phyloP scores from a whole-genome alignment of 441 rosid species.

The Pelargonium australe region DNA sequence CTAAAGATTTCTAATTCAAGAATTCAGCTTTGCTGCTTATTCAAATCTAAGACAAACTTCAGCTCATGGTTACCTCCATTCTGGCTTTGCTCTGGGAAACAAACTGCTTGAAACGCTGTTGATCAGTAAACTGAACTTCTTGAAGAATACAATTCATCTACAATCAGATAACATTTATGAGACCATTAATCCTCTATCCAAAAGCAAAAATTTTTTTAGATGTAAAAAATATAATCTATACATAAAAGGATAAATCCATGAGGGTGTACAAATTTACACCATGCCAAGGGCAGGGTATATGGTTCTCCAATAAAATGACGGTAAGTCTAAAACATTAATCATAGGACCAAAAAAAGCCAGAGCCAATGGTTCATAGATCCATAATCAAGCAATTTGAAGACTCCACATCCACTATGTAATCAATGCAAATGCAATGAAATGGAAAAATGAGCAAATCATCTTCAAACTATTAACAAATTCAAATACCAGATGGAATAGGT shows the following conservation, averaged over 20 bases:
- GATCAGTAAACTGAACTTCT: conserved; percentile 92
- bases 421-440: background rate
- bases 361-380: background rate
- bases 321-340: background rate
- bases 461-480: background rate
- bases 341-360: background rate
- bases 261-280: background rate
- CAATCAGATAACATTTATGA: conserved; percentile 14
- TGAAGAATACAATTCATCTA: conserved; percentile 75
- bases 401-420: background rate
- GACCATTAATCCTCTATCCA: conserved; percentile 1
- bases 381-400: background rate
- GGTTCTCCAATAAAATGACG: background rate
- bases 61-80: conserved; percentile 63
- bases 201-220: background rate
- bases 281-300: conserved; percentile 2
- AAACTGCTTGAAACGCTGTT: conserved; percentile 92
- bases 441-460: background rate
- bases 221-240: conserved; percentile 1
- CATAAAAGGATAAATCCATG: conserved; percentile 3
- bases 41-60: conserved; percentile 12
- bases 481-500: conserved; percentile 76
- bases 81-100: conserved; percentile 88
- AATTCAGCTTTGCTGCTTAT: conserved; percentile 8
- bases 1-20: conserved; percentile 4